Base-by-base conservation (phyloP, 1,139 yeast species). In the Magnusiomyces ingens region DNA sequence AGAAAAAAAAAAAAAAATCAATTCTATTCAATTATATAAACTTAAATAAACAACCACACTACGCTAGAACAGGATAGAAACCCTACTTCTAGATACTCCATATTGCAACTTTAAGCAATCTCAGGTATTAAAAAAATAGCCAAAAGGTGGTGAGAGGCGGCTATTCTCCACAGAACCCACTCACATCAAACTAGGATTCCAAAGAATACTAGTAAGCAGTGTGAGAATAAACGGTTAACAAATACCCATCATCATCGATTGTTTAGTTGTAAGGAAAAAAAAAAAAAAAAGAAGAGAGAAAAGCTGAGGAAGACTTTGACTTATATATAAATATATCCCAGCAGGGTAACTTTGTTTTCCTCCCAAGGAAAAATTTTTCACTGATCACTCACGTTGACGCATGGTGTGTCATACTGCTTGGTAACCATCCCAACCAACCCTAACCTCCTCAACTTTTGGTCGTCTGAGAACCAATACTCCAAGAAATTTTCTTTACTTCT, bases 131-230 rank as follows among this genome's bases (percentile, higher is more conserved):
- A 26, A 35, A 42, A 35, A 37, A 46, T 46, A 46, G 49, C 49
- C 42, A 46, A 46, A 37, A 42, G 43, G 49, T 46, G 49, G 49
- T 46, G 49, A 26, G 32, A 19, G 49, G 49, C 43, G 49, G 35
- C 49, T 46, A 46, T 46, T 37, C 37, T 46, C 49, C 49, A 46
- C 49, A 46, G 43, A 46, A 46, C 49, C 49, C 49, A 32, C 49
- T 21, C 35, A n/a, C 21, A 46, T 46, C 41, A 32, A 46, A 11
- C 36, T 44, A 12, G 15, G 32, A 22, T 26, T 29, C 47, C 37
- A 18, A 44, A n/a, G 18, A 37, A 36, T 42, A 13, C 5, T 15
- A 46, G 35, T 38, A 21, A 4, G 18, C 43, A 18, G 21, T 13
- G 43, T 32, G 49, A 46, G 49, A 46, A 46, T 46, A 46, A 19